A percentile compares a stretch with the other conserved stretches of the same genome.
Evolutionary conservation across 345 rosid species (phyloP).

Genomic region (Melaleuca quinquenervia): DNA sequence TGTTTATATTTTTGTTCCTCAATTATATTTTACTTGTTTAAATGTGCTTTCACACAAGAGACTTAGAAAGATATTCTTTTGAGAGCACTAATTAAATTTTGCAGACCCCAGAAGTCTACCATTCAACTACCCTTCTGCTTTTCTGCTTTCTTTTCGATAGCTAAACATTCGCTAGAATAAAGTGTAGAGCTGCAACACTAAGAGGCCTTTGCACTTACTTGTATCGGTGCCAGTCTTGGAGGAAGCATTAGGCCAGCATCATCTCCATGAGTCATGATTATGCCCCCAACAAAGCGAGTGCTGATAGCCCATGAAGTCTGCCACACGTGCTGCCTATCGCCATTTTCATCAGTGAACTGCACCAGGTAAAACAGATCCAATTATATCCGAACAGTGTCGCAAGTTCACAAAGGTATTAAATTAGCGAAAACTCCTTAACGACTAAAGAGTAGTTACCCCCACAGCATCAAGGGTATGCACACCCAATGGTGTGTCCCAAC

Average conservation of each 20-base stretch:
- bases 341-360: constrained; percentile 87
- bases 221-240: constrained; percentile 80
- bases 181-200: not conserved
- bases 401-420: not conserved
- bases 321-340: constrained; percentile 90
- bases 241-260: constrained; percentile 92
- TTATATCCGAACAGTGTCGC: not conserved
- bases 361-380: not conserved
- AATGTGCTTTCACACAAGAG: not conserved
- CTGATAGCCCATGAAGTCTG: constrained; percentile 99
- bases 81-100: not conserved
- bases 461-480: not conserved
- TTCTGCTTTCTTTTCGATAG: not conserved
- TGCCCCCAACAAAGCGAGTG: constrained; percentile 91
- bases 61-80: not conserved
- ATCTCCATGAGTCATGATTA: constrained; percentile 98
- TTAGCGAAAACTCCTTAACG: not conserved
- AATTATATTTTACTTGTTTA: not conserved
- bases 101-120: not conserved
- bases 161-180: not conserved
- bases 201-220: constrained; percentile 24
- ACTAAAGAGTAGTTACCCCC: not conserved
- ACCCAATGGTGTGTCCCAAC: not conserved
- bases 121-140: not conserved
- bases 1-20: not conserved